Base-by-base conservation (phyloP, 768 basidiomycete genomes). In the Suillus decipiens region DNA sequence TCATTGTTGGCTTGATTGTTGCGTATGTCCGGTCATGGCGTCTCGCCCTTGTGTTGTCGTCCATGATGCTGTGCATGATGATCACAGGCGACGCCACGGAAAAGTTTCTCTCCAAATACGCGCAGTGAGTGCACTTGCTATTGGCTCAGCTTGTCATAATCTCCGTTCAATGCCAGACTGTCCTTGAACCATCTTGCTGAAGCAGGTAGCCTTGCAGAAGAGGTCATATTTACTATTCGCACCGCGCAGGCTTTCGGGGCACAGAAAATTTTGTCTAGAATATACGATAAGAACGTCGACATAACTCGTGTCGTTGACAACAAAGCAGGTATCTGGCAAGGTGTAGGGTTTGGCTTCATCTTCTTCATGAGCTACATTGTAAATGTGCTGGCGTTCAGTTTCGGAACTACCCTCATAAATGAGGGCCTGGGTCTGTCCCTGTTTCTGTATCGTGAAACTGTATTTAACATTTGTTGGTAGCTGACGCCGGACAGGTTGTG, bases 191-290 rank as follows among this genome's bases (percentile, higher is more conserved):
- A 76, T 81, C 7, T 82, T 79, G 8, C 75, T 37, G 77, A 84
- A 43, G 83, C 82, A 3, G 77, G 79, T 19, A 81, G 81, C 15
- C 84, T 86, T 28, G 86, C 86, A 1, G 85, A 87, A 67, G 86
- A 86, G 70, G 84, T 83, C 66, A 81, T 87, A 67, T 80, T 81
- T 2, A 80, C 80, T 34, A 79, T 88, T 64, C 79, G 86, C 19
- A 84, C 83, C 1, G 79, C 82, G 3, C 82, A 86, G 47, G 85
- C 86, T 2, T 88, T 88, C 68, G 84, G 82, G 24, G 83, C 79
- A 1, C 80, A 83, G 70, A 64, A 66, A 14, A 73, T 75, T 41
- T 75, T 88, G 19, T 68, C 77, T 6, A 67, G 66, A 5, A 66
- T 82, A 34, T 88, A 86, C 70, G 79, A 84, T 66, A 67, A 65